Evolutionary conservation across 2,329 filamentous ascomycete genomes (phyloP), one percentile per base, ranked within the genome.

Genomic region (Neoscytalidium dimidiatum): DNA sequence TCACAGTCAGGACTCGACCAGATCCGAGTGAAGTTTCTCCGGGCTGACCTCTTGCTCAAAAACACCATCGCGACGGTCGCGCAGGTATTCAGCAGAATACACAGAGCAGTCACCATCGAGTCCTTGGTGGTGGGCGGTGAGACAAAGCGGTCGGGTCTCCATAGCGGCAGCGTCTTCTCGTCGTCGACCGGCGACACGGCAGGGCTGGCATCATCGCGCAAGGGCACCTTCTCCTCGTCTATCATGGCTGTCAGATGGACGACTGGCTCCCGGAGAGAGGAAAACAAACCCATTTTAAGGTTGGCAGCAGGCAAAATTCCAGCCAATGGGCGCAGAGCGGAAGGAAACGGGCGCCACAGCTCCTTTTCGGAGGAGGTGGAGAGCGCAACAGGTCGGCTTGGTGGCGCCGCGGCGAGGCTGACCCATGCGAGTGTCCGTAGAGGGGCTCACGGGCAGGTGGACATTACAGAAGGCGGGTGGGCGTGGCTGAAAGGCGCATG

Each of bases 21-120:
- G 17, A 4, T 14, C 19, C n/a, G 11, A 31, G n/a, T 33, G 56
- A 71, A 44, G 75, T 80, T 79, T 17, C 5, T 9, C 21, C 11
- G 23, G 11, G 21, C 52, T 43, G 29, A 57, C 52, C 75, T 75
- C 71, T 81, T 81, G 67, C 80, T 82, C 66, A 81, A 66, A 69
- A 81, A 81, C 28, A 82, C 79, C 51, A 82, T 69, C 33, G 75
- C 74, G 26, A 82, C 72, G 0, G 80, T 82, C 29, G 78, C 79
- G 4, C 78, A 67, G 43, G 80, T 81, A 69, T 82, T 81, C 66
- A 81, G 69, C 2, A 70, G 72, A 60, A 82, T 81, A 71, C 80
- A 78, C 61, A 77, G 71, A 64, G 70, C 73, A 21, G 76, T 78
- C 46, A 76, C 73, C 56, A 78, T 65, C 69, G 76, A 75, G 66